Conservation (phyloP, 352 stramenopile genomes). For the Blastocystis sp. region DNA sequence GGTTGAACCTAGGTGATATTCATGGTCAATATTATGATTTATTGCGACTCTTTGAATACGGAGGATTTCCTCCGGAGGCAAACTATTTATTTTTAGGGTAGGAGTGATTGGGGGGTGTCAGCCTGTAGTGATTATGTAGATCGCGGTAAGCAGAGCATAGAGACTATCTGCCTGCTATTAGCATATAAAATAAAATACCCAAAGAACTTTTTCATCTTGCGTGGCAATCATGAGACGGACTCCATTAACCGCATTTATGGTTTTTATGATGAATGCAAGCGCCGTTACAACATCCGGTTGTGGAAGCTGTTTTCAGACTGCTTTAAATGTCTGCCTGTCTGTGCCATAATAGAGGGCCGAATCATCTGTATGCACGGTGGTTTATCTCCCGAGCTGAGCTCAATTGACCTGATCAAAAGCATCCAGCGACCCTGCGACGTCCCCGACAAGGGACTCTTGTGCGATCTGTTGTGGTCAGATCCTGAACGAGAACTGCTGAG, state of each 20-base stretch:
- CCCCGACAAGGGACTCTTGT: constrained; percentile 88
- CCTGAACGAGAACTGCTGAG: constrained; percentile 93
- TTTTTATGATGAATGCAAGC: constrained; percentile 98
- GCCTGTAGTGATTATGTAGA: constrained; percentile 79
- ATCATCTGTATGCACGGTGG: constrained; percentile 99
- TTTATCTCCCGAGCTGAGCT: constrained; percentile 86
- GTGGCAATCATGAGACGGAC: constrained; percentile 95
- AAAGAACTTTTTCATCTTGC: constrained; percentile 93
- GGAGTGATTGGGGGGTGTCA: constrained; percentile 32
- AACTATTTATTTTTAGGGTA: constrained; percentile 96
- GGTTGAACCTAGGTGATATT: constrained; percentile 72
- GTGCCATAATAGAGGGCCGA: constrained; percentile 96
- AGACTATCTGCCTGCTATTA: constrained; percentile 92
- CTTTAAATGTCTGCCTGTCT: constrained; percentile 87
- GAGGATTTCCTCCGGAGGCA: constrained; percentile 82
- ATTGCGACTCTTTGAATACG: constrained; percentile 87
- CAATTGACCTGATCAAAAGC: constrained; percentile 72
- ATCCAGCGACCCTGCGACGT: constrained; percentile 70
- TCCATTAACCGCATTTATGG: constrained; percentile 99
- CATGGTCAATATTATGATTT: constrained; percentile 98
- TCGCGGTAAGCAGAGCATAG: constrained; percentile 86
- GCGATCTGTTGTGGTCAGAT: constrained; percentile 95
- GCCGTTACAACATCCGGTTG: constrained; percentile 74
- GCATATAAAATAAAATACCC: constrained; percentile 96
- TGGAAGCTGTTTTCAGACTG: constrained; percentile 79